A percentile compares a stretch with the other conserved stretches of the same genome.
These are phyloP conservation scores for Paecilomyces variotii DNA, from an alignment of 2,329 filamentous ascomycete genomes.

Conservation along the genomic window DNA sequence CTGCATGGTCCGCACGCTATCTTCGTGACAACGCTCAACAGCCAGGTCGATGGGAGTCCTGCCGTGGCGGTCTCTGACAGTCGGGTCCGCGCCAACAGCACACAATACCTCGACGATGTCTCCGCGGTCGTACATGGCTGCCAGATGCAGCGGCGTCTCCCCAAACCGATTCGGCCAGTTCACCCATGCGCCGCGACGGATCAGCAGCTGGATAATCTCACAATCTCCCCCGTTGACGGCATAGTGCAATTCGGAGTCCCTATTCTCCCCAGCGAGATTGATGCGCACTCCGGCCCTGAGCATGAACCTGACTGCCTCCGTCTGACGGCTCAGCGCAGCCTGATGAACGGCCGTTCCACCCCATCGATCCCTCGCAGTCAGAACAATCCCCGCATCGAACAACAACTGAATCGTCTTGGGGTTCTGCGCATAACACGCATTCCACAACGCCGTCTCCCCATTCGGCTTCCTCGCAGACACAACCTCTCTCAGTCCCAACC, in stretches of 20 bases:
- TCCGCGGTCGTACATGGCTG: conserved; percentile 15
- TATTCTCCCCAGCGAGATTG: not conserved
- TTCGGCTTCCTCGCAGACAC: not conserved
- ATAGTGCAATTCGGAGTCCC: not conserved
- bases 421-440: not conserved
- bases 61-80: too few relatives aligned
- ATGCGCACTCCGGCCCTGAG: not conserved
- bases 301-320: not conserved
- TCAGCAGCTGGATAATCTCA: not conserved
- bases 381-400: not conserved
- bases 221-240: not conserved
- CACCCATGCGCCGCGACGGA: not conserved
- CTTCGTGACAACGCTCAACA: too few relatives aligned
- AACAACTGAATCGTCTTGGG: not conserved
- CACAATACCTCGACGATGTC: not conserved
- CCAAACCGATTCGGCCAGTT: not conserved
- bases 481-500: not conserved
- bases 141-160: not conserved
- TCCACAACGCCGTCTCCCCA: conserved; percentile 3
- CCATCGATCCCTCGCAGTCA: conserved; percentile 1
- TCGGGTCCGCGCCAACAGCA: too few relatives aligned
- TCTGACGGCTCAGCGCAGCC: not conserved
- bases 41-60: too few relatives aligned
- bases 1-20: too few relatives aligned
- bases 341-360: conserved; percentile 5